Evolutionary conservation across 148 eudicot genomes (phyloP), one percentile per base, ranked within the genome.

Genomic region (Dianthus caryophyllus): DNA sequence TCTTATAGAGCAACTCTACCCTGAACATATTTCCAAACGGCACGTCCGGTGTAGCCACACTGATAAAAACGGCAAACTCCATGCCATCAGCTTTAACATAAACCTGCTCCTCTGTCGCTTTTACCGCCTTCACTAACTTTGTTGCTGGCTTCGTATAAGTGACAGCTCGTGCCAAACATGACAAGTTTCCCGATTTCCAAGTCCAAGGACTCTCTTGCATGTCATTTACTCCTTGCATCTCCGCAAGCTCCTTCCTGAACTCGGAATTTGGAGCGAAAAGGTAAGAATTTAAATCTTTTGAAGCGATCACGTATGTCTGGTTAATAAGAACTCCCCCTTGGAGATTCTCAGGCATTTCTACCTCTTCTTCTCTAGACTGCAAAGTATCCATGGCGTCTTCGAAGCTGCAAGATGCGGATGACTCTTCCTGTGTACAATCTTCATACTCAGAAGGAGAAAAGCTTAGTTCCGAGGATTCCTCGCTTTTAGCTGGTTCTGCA

Each of bases 31-130:
- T 87, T 17, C 97, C 97, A 65, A 87, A 91, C 20, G 96, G 96
- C 41, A 87, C 96, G 76, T 88, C 97, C 9, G 97, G 97, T 61
- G 97, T 91, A 44, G 79, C 82, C 33, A 88, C 88, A 31, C 43
- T 58, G 38, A 85, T 85, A 58, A 69, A 59, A 69, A 88, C 81
- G 41, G 84, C 82, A 79, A 83, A 88, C 77, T 81, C 88, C 22
- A 53, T 67, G 43, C 80, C 81, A 69, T 84, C 84, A 21, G 93
- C 97, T 76, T 84, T 88, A 9, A 78, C 43, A 74, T 88, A 91
- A 20, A 82, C 80, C 72, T 88, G 97, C 53, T 83, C 90, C 71
- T 91, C 97, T 0, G 90, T 88, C 44, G 90, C 93, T 76, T 84
- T 87, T 69, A 78, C 81, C 47, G 96, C 87, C 79, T 87, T 91